These are phyloP conservation scores for Carex arenaria DNA, from an alignment of 202 grass and related monocot species.

Conservation along the genomic window DNA sequence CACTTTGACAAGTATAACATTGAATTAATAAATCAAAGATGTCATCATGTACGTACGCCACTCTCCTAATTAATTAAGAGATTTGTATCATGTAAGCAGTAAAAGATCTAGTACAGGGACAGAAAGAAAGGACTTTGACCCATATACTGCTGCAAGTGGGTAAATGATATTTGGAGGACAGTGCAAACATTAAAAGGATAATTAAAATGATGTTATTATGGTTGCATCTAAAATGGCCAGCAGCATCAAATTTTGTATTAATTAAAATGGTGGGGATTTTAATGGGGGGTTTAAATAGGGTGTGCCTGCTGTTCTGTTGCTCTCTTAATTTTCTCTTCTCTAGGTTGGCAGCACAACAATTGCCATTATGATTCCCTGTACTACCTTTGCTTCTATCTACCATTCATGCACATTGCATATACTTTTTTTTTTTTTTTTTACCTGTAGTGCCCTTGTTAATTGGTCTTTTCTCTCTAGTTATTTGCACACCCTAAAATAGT, in stretches of 20 bases:
- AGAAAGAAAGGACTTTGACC: neutral
- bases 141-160: constrained; percentile 11
- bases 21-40: neutral
- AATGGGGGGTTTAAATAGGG: constrained; percentile 16
- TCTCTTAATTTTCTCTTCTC: constrained; percentile 23
- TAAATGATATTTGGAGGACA: neutral
- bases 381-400: constrained; percentile 23
- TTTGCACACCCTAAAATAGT: neutral
- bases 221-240: constrained; percentile 29
- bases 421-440: neutral
- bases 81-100: neutral
- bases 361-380: constrained; percentile 23
- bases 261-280: constrained; percentile 23
- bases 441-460: neutral
- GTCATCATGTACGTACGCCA: neutral
- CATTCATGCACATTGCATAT: neutral
- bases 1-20: neutral
- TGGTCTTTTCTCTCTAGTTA: neutral
- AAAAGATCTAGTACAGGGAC: neutral
- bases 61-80: neutral
- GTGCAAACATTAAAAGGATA: constrained; percentile 27
- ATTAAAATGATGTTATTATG: constrained; percentile 27
- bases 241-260: constrained; percentile 25
- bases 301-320: constrained; percentile 21
- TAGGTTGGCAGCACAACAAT: constrained; percentile 24